phyloP scores from a whole-genome alignment of 352 stramenopile genomes.

The Globisporangium barbulae region DNA sequence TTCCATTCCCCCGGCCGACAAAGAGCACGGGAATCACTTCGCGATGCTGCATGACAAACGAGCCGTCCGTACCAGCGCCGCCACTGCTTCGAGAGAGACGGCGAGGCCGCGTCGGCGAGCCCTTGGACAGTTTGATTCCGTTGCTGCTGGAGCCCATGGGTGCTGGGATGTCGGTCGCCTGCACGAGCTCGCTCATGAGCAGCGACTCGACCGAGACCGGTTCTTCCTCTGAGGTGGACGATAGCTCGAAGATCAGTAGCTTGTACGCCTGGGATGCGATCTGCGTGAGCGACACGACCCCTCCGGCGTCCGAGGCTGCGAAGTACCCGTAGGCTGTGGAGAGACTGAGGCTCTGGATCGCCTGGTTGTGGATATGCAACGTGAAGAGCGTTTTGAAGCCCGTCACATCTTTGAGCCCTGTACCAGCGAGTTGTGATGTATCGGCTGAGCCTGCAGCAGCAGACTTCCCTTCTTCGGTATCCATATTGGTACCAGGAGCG shows the following conservation, averaged over 20 bases:
- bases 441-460: neutral
- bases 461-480: neutral
- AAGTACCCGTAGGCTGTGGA: slow-evolving; percentile 49
- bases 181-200: slow-evolving; percentile 59
- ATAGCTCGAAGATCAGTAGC: slow-evolving; percentile 54
- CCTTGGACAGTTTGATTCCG: neutral
- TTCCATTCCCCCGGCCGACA: slow-evolving; percentile 60
- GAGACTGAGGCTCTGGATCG: slow-evolving; percentile 47
- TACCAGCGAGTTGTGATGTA: neutral
- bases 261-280: slow-evolving; percentile 48
- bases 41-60: slow-evolving; percentile 32
- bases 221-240: slow-evolving; percentile 29
- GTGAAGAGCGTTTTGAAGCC: slow-evolving; percentile 50
- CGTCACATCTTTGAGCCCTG: slow-evolving; percentile 18
- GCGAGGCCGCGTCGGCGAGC: slow-evolving; percentile 5
- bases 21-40: slow-evolving; percentile 65
- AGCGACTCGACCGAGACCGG: slow-evolving; percentile 55
- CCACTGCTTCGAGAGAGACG: slow-evolving; percentile 9
- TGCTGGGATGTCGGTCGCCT: slow-evolving; percentile 55
- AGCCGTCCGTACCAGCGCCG: slow-evolving; percentile 6
- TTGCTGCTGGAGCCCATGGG: neutral
- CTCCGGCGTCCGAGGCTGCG: slow-evolving; percentile 47
- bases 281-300: slow-evolving; percentile 60
- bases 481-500: neutral
- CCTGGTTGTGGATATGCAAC: slow-evolving; percentile 55